These are phyloP conservation scores for Bothriochloa decipiens DNA, from an alignment of 176 grass and related monocot genomes.

Conservation along the genomic window DNA sequence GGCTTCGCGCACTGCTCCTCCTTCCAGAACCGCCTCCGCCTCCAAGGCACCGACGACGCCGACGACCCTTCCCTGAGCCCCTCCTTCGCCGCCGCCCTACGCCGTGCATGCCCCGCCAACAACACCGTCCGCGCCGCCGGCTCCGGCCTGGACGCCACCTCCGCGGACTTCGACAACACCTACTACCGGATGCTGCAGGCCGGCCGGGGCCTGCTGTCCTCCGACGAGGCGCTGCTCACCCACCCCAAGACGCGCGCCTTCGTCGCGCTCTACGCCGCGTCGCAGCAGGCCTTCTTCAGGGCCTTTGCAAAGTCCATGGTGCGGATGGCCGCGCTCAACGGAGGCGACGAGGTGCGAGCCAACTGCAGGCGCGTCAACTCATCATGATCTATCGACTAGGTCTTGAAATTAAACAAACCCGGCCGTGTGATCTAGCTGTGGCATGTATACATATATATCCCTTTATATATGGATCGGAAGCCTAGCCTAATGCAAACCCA, in stretches of 20 bases:
- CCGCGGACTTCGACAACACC: slow-evolving; percentile 70
- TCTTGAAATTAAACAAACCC: too few relatives aligned
- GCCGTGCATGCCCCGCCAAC: slow-evolving; percentile 65
- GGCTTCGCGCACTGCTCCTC: slow-evolving; percentile 95
- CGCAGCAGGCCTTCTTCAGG: slow-evolving; percentile 59
- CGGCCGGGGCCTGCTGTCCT: slow-evolving; percentile 66
- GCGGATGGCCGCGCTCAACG: slow-evolving; percentile 67
- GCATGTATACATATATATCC: too few relatives aligned
- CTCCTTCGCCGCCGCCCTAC: slow-evolving; percentile 69
- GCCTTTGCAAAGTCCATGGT: slow-evolving; percentile 80
- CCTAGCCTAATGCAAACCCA: too few relatives aligned
- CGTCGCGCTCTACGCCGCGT: slow-evolving; percentile 58
- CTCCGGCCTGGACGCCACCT: slow-evolving; percentile 63
- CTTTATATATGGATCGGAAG: too few relatives aligned
- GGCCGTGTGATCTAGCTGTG: too few relatives aligned
- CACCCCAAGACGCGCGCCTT: slow-evolving; percentile 70
- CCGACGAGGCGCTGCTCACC: slow-evolving; percentile 78
- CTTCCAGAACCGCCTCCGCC: slow-evolving; percentile 79
- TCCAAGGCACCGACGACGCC: not conserved
- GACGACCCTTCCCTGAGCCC: slow-evolving; percentile 57
- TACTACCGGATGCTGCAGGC: slow-evolving; percentile 76
- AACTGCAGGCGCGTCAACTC: slow-evolving; percentile 64
- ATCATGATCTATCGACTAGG: not conserved
- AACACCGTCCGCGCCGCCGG: slow-evolving; percentile 67
- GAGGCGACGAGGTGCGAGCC: slow-evolving; percentile 69